Evolutionary conservation across 169 alveolate species (phyloP), one percentile per base, ranked within the genome.

Genomic region (Cryptosporidium canis): DNA sequence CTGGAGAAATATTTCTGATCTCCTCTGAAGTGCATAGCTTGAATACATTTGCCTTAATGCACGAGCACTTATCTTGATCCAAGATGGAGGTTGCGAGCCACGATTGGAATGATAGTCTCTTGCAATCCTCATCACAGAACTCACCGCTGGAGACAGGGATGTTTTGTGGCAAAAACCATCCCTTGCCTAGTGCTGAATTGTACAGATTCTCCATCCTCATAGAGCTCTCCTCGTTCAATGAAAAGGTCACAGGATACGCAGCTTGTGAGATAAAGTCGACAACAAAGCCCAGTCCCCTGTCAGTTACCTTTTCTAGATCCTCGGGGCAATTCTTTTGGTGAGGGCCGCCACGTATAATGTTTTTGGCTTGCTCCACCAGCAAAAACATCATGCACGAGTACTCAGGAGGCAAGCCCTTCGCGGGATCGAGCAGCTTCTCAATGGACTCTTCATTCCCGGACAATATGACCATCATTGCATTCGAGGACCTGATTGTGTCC

Each of bases 81-180:
- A 77, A 61, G 39, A 77, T 77, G 31, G 87, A 77, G 24, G 87
- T 77, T 29, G 87, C 87, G n/a, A 77, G 63, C 87, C 87, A 77
- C n/a, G 87, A 77, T 39, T 77, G 87, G 72, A 77, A 77, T 3
- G 87, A 77, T 27, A 77, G 51, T 48, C 87, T 77, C 39, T 61
- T 77, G 24, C 87, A 77, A 44, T 77, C 87, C 21, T 77, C 87
- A 77, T 77, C 87, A 33, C 87, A 77, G 45, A 61, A 21, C 14
- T 77, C 87, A 43, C 58, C 58, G 41, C 58, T 77, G 8, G 72
- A 71, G 24, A 77, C 87, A 21, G 87, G 87, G 12, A 77, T 77
- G 29, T 77, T 77, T 35, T 55, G 70, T 18, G 87, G 87, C 11
- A 77, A 39, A 37, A 77, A 77, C 87, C 87, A 77, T 12, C 87